Evolutionary conservation across 257 asterid genomes (phyloP).

Genomic region (Echium plantagineum): DNA sequence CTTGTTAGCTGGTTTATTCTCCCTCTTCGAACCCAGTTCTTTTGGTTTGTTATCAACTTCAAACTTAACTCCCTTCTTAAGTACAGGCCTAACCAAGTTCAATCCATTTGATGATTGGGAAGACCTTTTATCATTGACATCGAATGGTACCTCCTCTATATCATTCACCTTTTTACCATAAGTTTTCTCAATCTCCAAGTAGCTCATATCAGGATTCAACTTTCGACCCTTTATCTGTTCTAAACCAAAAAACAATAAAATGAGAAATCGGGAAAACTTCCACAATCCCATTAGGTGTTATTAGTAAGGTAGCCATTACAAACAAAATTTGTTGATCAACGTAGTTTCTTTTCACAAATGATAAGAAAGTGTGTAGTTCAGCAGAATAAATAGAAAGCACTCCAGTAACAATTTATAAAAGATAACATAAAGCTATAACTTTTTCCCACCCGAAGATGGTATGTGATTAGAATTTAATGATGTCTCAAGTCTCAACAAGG

Average conservation of each 20-base stretch:
- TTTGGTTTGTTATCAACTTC: slow-evolving; percentile 33
- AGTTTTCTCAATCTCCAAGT: slow-evolving; percentile 71
- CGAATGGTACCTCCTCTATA: slow-evolving; percentile 56
- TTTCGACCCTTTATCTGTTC: slow-evolving; percentile 75
- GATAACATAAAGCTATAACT: not conserved
- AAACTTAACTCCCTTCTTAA: slow-evolving; percentile 53
- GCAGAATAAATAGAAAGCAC: not conserved
- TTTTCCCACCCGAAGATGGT: not conserved
- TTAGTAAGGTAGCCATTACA: not conserved
- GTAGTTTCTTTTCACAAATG: not conserved
- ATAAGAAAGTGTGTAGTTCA: not conserved
- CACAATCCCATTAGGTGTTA: slow-evolving; percentile 1
- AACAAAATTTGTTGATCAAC: not conserved
- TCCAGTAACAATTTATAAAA: not conserved
- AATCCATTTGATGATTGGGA: slow-evolving; percentile 36
- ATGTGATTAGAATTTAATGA: not conserved
- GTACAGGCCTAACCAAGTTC: slow-evolving; percentile 70
- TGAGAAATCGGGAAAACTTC: slow-evolving; percentile 7
- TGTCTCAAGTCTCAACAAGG: too few species aligned
- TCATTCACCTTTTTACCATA: slow-evolving; percentile 31
- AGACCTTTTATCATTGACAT: slow-evolving; percentile 31
- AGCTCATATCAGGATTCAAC: slow-evolving; percentile 59
- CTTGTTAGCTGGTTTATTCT: slow-evolving; percentile 15
- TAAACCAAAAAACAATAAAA: slow-evolving; percentile 10
- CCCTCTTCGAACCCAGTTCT: slow-evolving; percentile 16